These are phyloP conservation scores for Nakazawaea ambrosiae DNA, from an alignment of 805 yeast genomes.

Conservation along the genomic window DNA sequence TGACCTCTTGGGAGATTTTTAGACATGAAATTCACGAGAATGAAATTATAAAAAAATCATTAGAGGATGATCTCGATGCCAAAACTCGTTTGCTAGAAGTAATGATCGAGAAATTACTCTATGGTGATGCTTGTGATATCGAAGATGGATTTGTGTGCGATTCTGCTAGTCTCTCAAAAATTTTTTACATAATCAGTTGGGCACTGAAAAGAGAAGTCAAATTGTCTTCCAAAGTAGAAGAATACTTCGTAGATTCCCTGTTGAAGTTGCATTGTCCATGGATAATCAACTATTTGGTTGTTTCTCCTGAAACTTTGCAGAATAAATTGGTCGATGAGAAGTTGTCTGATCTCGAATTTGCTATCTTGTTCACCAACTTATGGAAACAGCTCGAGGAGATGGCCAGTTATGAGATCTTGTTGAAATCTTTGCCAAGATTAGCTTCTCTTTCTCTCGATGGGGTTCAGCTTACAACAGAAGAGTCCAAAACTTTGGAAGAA, in stretches of 20 bases:
- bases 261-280: conserved; percentile 1
- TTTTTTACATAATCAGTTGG: neutral
- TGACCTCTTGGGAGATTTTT: conserved; percentile 25
- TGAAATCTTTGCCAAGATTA: too few species aligned
- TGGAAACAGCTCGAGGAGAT: neutral
- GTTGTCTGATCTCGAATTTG: neutral
- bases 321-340: neutral
- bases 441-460: neutral
- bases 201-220: neutral
- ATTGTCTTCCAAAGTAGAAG: neutral
- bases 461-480: too few species aligned
- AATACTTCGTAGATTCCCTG: neutral
- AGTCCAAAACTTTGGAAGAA: too few species aligned
- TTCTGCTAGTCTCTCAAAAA: neutral
- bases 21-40: conserved; percentile 6
- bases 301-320: neutral
- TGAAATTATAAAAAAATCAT: too few species aligned
- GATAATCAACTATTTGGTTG: neutral
- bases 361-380: neutral
- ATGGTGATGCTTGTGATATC: conserved; percentile 5
- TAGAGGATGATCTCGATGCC: neutral
- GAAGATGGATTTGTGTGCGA: conserved; percentile 4
- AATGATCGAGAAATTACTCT: conserved; percentile 4
- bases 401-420: neutral
- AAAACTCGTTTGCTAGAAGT: neutral